Conservation (phyloP, 306 rosid genomes). For the Albizia julibrissin region DNA sequence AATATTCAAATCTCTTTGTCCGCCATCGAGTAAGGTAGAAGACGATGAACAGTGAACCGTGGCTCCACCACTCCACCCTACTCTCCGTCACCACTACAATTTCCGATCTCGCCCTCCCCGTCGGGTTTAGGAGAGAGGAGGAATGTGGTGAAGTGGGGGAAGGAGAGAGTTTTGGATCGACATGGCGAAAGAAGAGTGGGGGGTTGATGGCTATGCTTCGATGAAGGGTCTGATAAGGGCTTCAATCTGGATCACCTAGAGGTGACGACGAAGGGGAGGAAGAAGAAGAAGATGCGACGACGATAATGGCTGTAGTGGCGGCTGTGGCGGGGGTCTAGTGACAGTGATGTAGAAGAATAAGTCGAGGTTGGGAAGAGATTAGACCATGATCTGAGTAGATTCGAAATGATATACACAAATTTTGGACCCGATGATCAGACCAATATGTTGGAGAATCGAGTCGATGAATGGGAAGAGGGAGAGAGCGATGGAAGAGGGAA, state of each 20-base stretch:
- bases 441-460: slow-evolving; percentile 59
- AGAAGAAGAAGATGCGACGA: slow-evolving; percentile 15
- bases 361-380: slow-evolving; percentile 66
- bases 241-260: slow-evolving; percentile 49
- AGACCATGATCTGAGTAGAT: slow-evolving; percentile 70
- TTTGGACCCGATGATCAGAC: slow-evolving; percentile 50
- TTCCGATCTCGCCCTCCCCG: too few relatives aligned
- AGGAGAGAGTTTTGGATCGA: slow-evolving; percentile 57
- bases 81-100: too few relatives aligned
- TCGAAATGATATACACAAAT: slow-evolving; percentile 67
- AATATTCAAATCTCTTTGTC: too few relatives aligned
- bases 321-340: too few relatives aligned
- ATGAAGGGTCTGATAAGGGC: slow-evolving; percentile 82
- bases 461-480: slow-evolving; percentile 60
- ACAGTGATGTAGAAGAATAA: slow-evolving; percentile 63
- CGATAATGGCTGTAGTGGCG: background rate
- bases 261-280: slow-evolving; percentile 37
- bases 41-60: too few relatives aligned
- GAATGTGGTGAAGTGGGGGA: too few relatives aligned
- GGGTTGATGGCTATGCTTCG: slow-evolving; percentile 78
- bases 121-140: too few relatives aligned
- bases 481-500: too few relatives aligned
- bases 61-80: too few relatives aligned
- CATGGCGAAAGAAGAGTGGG: slow-evolving; percentile 82
- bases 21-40: too few relatives aligned